Conservation (phyloP, 2,329 filamentous ascomycete genomes). For the Simplicillium aogashimaense region DNA sequence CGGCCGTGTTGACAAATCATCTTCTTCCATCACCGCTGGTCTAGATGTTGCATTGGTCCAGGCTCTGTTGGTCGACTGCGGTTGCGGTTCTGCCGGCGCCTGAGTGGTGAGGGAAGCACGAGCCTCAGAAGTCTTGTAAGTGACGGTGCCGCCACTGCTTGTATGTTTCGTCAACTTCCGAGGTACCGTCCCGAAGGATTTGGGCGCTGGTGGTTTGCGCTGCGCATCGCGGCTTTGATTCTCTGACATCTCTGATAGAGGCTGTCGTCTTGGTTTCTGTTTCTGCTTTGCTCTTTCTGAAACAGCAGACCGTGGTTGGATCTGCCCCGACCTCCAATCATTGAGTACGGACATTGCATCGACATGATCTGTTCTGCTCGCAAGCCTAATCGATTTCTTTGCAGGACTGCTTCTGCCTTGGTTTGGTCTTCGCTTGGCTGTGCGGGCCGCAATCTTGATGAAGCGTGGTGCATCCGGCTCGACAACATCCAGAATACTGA, state of each 20-base stretch:
- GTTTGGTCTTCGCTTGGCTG: constrained; percentile 34
- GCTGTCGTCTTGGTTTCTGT: constrained; percentile 1
- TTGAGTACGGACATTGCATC: constrained; percentile 43
- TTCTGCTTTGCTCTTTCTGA: no score
- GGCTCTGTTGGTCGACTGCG: neutral
- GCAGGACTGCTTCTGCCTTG: constrained; percentile 45
- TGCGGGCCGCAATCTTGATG: constrained; percentile 50
- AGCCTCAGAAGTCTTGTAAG: constrained; percentile 10
- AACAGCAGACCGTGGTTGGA: constrained; percentile 29
- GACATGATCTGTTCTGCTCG: constrained; percentile 48
- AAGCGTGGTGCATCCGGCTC: constrained; percentile 44
- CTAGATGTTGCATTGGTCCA: constrained; percentile 13
- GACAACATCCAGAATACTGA: constrained; percentile 53
- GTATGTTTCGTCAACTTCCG: constrained; percentile 20
- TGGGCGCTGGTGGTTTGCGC: neutral
- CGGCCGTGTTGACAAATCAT: constrained; percentile 22
- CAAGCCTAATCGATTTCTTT: constrained; percentile 49
- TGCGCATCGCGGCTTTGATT: constrained; percentile 9
- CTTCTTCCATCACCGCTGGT: constrained; percentile 47
- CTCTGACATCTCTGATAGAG: constrained; percentile 12
- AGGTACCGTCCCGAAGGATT: constrained; percentile 4
- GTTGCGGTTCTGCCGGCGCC: neutral
- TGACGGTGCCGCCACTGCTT: constrained; percentile 15
- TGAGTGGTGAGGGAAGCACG: neutral
- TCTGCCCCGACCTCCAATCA: constrained; percentile 45